Conservation (phyloP, 2,329 filamentous ascomycete species). For the Parasarocladium wereldwijsianum region DNA sequence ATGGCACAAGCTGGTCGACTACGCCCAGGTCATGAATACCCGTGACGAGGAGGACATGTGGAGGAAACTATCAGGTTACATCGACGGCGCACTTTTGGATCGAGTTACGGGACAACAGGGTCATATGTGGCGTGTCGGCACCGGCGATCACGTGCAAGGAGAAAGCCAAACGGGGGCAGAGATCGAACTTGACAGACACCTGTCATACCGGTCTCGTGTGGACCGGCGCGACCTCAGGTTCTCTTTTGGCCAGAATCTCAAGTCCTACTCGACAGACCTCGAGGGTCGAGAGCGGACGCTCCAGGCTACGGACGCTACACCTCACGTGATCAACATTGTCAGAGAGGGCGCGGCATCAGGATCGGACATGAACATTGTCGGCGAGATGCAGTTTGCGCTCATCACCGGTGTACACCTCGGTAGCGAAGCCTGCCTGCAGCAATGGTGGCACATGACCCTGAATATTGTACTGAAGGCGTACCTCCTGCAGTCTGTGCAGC, state of each 20-base stretch:
- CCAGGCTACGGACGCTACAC: constrained; percentile 32
- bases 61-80: constrained; percentile 33
- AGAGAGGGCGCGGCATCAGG: constrained; percentile 11
- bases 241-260: constrained; percentile 26
- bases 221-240: constrained; percentile 30
- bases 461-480: constrained; percentile 36
- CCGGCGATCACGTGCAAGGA: constrained; percentile 34
- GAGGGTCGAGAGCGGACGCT: constrained; percentile 24
- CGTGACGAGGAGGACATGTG: constrained; percentile 25
- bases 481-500: constrained; percentile 25
- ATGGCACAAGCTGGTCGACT: constrained; percentile 28
- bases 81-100: constrained; percentile 28
- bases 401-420: constrained; percentile 41
- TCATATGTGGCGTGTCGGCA: constrained; percentile 36
- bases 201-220: constrained; percentile 16
- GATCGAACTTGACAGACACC: constrained; percentile 23
- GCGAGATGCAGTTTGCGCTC: constrained; percentile 47
- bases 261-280: constrained; percentile 24
- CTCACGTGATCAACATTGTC: constrained; percentile 28
- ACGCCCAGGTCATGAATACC: constrained; percentile 18
- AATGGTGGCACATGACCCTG: constrained; percentile 44
- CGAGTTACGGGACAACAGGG: constrained; percentile 28
- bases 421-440: constrained; percentile 44
- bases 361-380: constrained; percentile 30
- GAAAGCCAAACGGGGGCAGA: constrained; percentile 22